Evolutionary conservation across 2,329 filamentous ascomycete species (phyloP), one percentile per base, ranked within the genome.

Genomic region (Nothomitra cinnamomea): DNA sequence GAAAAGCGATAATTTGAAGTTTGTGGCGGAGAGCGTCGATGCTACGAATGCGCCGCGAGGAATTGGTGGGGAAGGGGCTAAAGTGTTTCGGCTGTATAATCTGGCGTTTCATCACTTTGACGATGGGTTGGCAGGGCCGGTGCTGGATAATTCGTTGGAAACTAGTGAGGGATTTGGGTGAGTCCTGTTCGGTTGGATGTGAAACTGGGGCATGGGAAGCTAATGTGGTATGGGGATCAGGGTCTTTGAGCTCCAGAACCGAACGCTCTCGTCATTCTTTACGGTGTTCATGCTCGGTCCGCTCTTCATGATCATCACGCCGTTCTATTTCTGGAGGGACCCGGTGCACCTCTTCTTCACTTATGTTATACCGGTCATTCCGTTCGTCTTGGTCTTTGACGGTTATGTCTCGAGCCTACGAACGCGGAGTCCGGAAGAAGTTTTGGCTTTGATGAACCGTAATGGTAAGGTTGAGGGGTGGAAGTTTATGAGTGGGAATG

Each of bases 81-180:
- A 70, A 45, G 69, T 85, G 21, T 83, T 87, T 62, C 72, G 84
- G 3, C 67, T 87, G 51, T 88, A 85, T 65, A 85, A 82, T 62
- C 70, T 87, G 1, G 77, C 82, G 1, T 89, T 89, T 61, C 85
- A 88, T 65, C 84, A 88, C 67, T 88, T 88, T 59, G 75, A 80
- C 57, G 80, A 87, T 60, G 66, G 67, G 2, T 65, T 80, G 17
- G 84, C 81, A 0, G 67, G 64, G 24, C 70, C 72, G 7, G 82
- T 87, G 28, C 63, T 89, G 32, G 70, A 70, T 52, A 79, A 83
- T 62, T 82, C 81, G 0, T 65, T 86, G 38, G 71, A 77, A 59
- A 84, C 77, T 0, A 75, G 77, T 52, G 75, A 83, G 57, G 83
- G 77, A 0, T 82, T 87, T 59, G 81, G 75, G 69, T 72, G 58